Conservation (phyloP, 2,329 filamentous ascomycete species). For the Colletotrichum chrysophilum region DNA sequence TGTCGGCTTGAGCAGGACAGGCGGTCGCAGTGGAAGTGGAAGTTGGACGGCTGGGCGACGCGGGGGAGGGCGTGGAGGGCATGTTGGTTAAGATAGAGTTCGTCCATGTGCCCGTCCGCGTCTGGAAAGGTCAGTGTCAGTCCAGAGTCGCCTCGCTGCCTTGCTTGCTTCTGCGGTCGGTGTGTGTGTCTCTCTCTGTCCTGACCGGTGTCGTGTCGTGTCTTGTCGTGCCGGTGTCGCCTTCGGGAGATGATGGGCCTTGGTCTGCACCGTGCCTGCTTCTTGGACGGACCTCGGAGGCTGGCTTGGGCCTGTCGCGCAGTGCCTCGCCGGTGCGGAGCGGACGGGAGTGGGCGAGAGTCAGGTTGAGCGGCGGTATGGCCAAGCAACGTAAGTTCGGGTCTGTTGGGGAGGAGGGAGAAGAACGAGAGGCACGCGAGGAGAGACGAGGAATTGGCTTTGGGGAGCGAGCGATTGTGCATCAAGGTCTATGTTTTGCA, state of each 20-base stretch:
- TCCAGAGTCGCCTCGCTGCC: background rate
- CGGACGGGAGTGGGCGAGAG: background rate
- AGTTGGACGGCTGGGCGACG: background rate
- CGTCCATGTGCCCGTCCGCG: constrained; percentile 18
- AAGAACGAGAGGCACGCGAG: background rate
- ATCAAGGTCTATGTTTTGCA: background rate
- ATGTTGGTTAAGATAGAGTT: constrained; percentile 16
- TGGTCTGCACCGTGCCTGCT: background rate
- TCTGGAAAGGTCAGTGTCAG: constrained; percentile 22
- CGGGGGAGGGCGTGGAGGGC: background rate
- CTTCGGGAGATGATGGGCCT: background rate
- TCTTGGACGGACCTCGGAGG: background rate
- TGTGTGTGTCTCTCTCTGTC: background rate
- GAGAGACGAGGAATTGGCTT: background rate
- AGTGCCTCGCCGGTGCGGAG: background rate
- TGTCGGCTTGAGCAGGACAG: background rate
- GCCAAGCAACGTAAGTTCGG: background rate
- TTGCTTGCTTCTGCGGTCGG: background rate
- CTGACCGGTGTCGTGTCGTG: background rate
- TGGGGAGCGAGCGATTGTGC: background rate
- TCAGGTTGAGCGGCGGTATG: background rate
- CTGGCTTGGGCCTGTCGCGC: background rate
- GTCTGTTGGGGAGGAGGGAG: background rate
- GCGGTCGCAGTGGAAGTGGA: background rate
- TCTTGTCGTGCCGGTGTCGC: background rate